Base-by-base conservation (phyloP, 2,329 filamentous ascomycete species). In the Ceratocystis destructans region DNA sequence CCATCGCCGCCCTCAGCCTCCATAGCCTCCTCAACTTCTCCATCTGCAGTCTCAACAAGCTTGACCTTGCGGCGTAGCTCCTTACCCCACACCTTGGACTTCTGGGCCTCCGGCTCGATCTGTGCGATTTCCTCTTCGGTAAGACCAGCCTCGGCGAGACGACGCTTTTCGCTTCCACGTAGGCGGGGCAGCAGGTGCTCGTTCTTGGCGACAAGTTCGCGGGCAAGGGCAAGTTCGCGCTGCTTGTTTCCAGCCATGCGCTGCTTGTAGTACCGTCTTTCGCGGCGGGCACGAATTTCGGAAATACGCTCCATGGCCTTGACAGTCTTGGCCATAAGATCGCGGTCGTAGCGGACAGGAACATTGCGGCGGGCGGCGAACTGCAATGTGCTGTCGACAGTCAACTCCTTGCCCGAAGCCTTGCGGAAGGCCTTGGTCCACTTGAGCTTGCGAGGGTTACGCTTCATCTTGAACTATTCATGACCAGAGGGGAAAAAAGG, bases 351-450 rank as follows among this genome's bases (percentile, higher is more conserved):
- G 74, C 93, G 90, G 69, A 95, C 85, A 70, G 94, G 94, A 41
- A 95, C 85, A 81, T 99, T 96, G 80, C 94, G 89, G 74, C 90
- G 88, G 71, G 90, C 89, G 69, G 90, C 88, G 78, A 97, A 96
- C 74, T 90, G 88, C 69, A 99, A 86, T 41, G 93, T 96, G 73
- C 85, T 88, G 82, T 99, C 94, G 77, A 97, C 92, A 67, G 89
- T 89, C 90, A 96, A 85, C 74, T 86, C 82, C 79, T 91, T 95
- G 79, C 90, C 90, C 67, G 88, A 87, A 20, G 75, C 75, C 74
- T 87, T 87, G 73, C 91, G 88, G 83, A 92, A 93, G 64, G 90
- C 86, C 82, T 96, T 96, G 69, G 93, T 96, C 94, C 93, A 96
- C 78, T 91, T 94, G 72, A 97, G 84, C 78, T 96, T 96, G 75